phyloP scores from a whole-genome alignment of 768 basidiomycete genomes.

The Kwoniella sp. region DNA sequence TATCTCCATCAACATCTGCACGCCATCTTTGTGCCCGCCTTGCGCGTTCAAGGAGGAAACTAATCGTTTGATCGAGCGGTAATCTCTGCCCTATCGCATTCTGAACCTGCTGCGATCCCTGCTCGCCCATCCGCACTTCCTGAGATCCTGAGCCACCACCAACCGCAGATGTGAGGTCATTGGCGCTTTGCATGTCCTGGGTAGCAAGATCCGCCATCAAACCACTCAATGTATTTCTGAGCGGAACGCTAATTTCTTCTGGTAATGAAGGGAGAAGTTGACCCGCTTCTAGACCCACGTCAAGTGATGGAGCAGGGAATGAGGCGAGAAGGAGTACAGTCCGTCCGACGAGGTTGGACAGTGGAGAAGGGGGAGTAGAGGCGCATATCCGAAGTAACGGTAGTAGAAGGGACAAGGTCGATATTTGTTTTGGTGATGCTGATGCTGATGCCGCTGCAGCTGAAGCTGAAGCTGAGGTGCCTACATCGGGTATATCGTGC shows the following conservation, averaged over 20 bases:
- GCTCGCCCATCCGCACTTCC: constrained; percentile 3
- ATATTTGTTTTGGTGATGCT: neutral
- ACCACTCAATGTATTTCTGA: constrained; percentile 35
- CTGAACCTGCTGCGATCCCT: neutral
- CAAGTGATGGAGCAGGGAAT: constrained; percentile 44
- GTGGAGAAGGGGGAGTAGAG: constrained; percentile 11
- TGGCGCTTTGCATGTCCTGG: constrained; percentile 2
- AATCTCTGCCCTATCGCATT: neutral
- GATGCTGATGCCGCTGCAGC: neutral
- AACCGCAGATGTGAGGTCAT: neutral
- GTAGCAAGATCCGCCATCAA: constrained; percentile 45
- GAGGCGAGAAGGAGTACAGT: constrained; percentile 28
- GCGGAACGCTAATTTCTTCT: constrained; percentile 30
- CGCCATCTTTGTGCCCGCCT: constrained; percentile 4
- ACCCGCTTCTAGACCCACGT: constrained; percentile 44
- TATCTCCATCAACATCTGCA: neutral
- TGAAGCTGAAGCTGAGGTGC: constrained; percentile 35
- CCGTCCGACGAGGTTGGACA: constrained; percentile 21
- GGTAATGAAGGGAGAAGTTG: constrained; percentile 31
- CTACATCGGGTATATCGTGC: constrained; percentile 29
- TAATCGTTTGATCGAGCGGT: constrained; percentile 10
- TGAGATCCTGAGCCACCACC: constrained; percentile 5
- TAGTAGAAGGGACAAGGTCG: constrained; percentile 30
- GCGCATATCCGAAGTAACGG: constrained; percentile 35
- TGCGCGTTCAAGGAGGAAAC: constrained; percentile 12